phyloP scores from a whole-genome alignment of 139 green algal genomes.

The Klebsormidium nitens region DNA sequence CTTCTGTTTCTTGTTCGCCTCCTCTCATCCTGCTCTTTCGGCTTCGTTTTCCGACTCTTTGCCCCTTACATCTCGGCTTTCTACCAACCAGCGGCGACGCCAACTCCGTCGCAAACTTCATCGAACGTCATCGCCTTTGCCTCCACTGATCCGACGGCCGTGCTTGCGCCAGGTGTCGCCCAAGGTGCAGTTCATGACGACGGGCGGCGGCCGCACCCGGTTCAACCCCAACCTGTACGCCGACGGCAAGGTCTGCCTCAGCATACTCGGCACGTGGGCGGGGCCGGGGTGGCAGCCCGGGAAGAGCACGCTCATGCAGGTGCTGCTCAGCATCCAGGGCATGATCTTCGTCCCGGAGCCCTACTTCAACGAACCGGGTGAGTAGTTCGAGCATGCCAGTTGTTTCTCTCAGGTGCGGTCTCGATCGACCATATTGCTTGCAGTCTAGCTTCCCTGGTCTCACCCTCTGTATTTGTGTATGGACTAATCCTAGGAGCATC shows the following conservation, averaged over 20 bases:
- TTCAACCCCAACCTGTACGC: slow-evolving; percentile 75
- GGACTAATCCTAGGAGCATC: no score
- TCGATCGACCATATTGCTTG: no score
- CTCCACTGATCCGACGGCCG: neutral
- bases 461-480: no score
- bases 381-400: slow-evolving; percentile 39
- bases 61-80: no score
- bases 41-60: no score
- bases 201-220: slow-evolving; percentile 51
- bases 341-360: slow-evolving; percentile 61
- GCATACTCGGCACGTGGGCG: slow-evolving; percentile 60
- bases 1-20: no score
- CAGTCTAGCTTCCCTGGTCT: no score
- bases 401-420: no score
- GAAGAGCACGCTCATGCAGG: slow-evolving; percentile 59
- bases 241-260: slow-evolving; percentile 69
- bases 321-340: slow-evolving; percentile 71
- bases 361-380: slow-evolving; percentile 65
- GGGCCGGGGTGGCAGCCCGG: slow-evolving; percentile 37
- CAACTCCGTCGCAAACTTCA: neutral
- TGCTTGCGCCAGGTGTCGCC: slow-evolving; percentile 4
- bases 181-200: slow-evolving; percentile 53
- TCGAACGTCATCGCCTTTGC: neutral
- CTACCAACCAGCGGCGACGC: no score
- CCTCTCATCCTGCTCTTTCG: no score